A percentile compares a stretch with the other conserved stretches of the same genome.
These are phyloP conservation scores for Juncus inflexus DNA, from an alignment of 176 grass and related monocot genomes.

Conservation along the genomic window DNA sequence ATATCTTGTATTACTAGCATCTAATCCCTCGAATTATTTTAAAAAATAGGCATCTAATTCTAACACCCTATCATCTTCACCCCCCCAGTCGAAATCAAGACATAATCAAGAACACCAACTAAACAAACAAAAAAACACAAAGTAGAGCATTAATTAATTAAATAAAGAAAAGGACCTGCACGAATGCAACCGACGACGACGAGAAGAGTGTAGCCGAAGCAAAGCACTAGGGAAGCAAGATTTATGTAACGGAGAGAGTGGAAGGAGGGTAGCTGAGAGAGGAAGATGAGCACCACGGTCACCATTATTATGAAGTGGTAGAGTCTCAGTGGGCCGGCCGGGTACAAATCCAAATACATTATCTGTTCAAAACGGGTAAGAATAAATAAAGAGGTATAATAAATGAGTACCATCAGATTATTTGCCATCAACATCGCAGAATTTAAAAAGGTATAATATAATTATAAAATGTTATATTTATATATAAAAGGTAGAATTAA, in stretches of 20 bases:
- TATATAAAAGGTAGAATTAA: too few species aligned
- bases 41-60: too few species aligned
- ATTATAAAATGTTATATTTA: too few species aligned
- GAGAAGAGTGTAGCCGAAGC: conserved; percentile 71
- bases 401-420: background rate
- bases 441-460: too few species aligned
- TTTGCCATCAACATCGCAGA: background rate
- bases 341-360: conserved; percentile 71
- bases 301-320: conserved; percentile 94
- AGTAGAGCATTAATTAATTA: conserved; percentile 1
- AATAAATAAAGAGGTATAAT: background rate
- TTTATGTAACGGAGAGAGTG: conserved; percentile 93
- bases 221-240: conserved; percentile 67
- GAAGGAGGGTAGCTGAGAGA: conserved; percentile 90
- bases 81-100: too few species aligned
- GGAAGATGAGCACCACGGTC: conserved; percentile 60
- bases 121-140: background rate
- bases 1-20: too few species aligned
- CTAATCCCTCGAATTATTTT: too few species aligned
- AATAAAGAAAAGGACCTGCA: conserved; percentile 47
- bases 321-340: conserved; percentile 66
- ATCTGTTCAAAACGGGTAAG: conserved; percentile 41
- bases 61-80: too few species aligned
- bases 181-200: conserved; percentile 66
- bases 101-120: background rate